Evolutionary conservation across 805 yeast species (phyloP).

Genomic region (Candida loeiensis): DNA sequence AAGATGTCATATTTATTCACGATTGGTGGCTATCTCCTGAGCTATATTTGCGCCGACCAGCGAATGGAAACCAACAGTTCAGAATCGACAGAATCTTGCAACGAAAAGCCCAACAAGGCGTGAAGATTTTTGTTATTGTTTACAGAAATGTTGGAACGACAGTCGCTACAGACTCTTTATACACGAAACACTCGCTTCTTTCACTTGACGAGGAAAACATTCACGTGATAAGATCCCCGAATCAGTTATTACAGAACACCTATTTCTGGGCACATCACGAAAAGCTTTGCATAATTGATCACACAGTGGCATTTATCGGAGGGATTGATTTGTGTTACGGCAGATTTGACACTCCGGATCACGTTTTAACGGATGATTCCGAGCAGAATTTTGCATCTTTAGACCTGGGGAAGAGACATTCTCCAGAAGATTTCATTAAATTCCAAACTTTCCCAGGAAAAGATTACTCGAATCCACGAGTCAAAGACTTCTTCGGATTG

Average conservation of each 20-base stretch:
- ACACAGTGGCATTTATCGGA: slow-evolving; percentile 85
- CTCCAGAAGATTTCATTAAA: slow-evolving; percentile 41
- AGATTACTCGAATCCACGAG: slow-evolving; percentile 94
- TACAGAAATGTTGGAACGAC: slow-evolving; percentile 93
- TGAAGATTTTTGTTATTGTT: slow-evolving; percentile 84
- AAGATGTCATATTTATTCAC: slow-evolving; percentile 88
- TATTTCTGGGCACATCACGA: slow-evolving; percentile 99
- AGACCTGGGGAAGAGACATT: slow-evolving; percentile 25
- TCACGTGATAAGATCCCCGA: slow-evolving; percentile 90
- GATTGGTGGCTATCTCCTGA: slow-evolving; percentile 99
- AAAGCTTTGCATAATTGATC: slow-evolving; percentile 81
- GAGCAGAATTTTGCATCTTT: slow-evolving; percentile 31
- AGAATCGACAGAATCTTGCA: slow-evolving; percentile 84
- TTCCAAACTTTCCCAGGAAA: slow-evolving; percentile 89
- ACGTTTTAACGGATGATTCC: slow-evolving; percentile 77
- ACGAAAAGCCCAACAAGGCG: slow-evolving; percentile 91
- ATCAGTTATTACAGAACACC: slow-evolving; percentile 88
- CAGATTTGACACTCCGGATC: slow-evolving; percentile 95
- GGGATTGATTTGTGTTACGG: slow-evolving; percentile 97
- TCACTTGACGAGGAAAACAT: slow-evolving; percentile 77
- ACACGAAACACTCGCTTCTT: slow-evolving; percentile 90
- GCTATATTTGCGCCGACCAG: slow-evolving; percentile 86
- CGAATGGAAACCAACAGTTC: slow-evolving; percentile 92
- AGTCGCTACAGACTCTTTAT: slow-evolving; percentile 88
- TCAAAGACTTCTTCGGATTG: slow-evolving; percentile 75